Percentiles rank a stretch among this genome's conserved stretches.
Conservation (phyloP, 2,329 filamentous ascomycete species). For the Botrytis byssoidea region DNA sequence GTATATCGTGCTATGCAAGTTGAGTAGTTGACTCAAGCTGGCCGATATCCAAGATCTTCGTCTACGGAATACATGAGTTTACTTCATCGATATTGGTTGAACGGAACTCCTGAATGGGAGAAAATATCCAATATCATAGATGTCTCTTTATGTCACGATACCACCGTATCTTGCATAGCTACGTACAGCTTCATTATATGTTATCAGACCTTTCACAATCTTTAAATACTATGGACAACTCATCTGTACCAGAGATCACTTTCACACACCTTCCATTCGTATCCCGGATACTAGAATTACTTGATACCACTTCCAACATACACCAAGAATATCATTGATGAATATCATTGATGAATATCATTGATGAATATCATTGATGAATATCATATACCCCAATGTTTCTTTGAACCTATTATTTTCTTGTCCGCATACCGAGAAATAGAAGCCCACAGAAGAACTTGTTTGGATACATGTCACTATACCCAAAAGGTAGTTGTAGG, state of each 20-base stretch:
- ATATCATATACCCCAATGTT: neutral
- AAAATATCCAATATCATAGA: neutral
- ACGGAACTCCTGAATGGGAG: neutral
- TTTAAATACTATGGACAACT: neutral
- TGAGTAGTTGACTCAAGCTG: neutral
- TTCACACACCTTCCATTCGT: neutral
- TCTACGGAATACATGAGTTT: neutral
- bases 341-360: too few relatives aligned
- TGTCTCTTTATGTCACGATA: neutral
- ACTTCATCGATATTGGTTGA: neutral
- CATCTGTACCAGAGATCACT: neutral
- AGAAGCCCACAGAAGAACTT: neutral
- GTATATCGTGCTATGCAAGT: neutral
- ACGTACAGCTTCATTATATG: constrained; percentile 1
- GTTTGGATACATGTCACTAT: neutral
- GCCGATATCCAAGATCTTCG: neutral
- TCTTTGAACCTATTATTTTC: neutral
- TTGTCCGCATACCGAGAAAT: neutral
- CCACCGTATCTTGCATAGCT: constrained; percentile 2
- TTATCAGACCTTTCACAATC: neutral
- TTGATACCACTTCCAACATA: neutral
- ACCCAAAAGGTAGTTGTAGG: neutral
- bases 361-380: neutral
- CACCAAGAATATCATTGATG: neutral
- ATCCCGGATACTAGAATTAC: neutral